A percentile compares a stretch with the other conserved stretches of the same genome.
phyloP scores from a whole-genome alignment of 2,329 filamentous ascomycete species.

The Epichloe sibirici region DNA sequence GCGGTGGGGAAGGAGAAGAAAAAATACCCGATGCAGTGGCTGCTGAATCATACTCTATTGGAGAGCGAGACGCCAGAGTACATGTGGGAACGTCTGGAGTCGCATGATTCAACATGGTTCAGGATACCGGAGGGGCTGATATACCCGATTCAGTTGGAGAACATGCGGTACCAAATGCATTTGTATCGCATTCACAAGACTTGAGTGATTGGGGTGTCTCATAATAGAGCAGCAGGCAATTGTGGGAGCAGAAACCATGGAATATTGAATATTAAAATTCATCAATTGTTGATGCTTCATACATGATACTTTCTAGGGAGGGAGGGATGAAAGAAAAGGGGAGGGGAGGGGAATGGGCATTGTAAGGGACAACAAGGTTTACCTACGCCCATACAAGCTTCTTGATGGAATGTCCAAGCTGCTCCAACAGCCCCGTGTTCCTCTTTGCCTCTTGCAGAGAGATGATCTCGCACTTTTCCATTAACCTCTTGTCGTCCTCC shows the following conservation, averaged over 20 bases:
- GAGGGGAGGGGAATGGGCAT: neutral
- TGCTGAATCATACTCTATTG: slow-evolving; percentile 72
- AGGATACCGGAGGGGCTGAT: slow-evolving; percentile 52
- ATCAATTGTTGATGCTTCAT: neutral
- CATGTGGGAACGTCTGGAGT: slow-evolving; percentile 62
- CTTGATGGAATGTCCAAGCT: slow-evolving; percentile 81
- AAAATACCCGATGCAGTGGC: slow-evolving; percentile 86
- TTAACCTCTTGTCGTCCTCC: slow-evolving; percentile 32
- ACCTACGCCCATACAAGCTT: slow-evolving; percentile 73
- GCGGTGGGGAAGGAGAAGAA: slow-evolving; percentile 49
- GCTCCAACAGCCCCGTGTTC: slow-evolving; percentile 76
- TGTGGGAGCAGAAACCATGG: neutral
- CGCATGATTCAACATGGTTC: slow-evolving; percentile 77
- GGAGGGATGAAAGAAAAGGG: neutral
- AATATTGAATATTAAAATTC: neutral
- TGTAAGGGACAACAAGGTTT: neutral
- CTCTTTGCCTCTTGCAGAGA: slow-evolving; percentile 73
- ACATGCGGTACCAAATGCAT: slow-evolving; percentile 92
- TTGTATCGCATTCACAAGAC: slow-evolving; percentile 43
- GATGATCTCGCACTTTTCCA: slow-evolving; percentile 61
- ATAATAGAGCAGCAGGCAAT: neutral
- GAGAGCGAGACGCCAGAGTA: slow-evolving; percentile 24
- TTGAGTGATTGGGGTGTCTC: neutral
- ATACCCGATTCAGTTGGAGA: slow-evolving; percentile 80
- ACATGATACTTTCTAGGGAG: neutral